Evolutionary conservation across 2,329 filamentous ascomycete species (phyloP).

Genomic region (Fusarium sublunatum): DNA sequence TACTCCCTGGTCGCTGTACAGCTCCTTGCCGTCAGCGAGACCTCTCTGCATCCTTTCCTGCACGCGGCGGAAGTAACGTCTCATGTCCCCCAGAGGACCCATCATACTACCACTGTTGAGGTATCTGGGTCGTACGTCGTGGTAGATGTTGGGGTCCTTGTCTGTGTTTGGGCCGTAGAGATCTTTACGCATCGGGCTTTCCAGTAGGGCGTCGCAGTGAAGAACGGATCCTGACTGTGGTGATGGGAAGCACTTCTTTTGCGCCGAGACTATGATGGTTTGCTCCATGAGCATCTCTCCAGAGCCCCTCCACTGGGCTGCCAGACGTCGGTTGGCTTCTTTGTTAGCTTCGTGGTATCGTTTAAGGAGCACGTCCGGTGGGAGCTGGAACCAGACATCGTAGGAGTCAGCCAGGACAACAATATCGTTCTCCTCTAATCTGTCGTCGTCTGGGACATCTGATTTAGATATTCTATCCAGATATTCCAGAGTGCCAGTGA

Average conservation of each 20-base stretch:
- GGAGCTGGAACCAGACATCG: constrained; percentile 49
- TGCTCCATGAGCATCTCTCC: constrained; percentile 26
- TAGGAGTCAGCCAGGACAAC: constrained; percentile 44
- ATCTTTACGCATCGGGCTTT: constrained; percentile 29
- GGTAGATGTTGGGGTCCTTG: not conserved
- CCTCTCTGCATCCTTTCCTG: constrained; percentile 37
- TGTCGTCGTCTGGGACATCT: constrained; percentile 4
- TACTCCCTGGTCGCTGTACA: constrained; percentile 47
- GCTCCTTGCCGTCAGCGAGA: not conserved
- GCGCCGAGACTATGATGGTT: constrained; percentile 35
- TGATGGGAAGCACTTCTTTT: constrained; percentile 40
- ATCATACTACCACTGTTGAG: constrained; percentile 47
- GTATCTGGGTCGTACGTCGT: constrained; percentile 38
- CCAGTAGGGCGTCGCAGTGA: constrained; percentile 36
- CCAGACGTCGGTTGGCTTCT: constrained; percentile 28
- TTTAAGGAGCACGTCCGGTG: constrained; percentile 43
- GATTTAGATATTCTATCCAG: constrained; percentile 28
- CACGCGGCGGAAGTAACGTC: constrained; percentile 36
- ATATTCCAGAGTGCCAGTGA: constrained; percentile 44
- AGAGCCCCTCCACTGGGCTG: not conserved
- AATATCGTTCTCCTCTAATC: constrained; percentile 40
- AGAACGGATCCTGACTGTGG: constrained; percentile 13
- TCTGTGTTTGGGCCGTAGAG: constrained; percentile 38
- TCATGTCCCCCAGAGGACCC: constrained; percentile 42
- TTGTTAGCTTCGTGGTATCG: constrained; percentile 41